Evolutionary conservation across 192 early-diverging fungal species (phyloP), one percentile per base, ranked within the genome.

Genomic region (Podila clonocystis): DNA sequence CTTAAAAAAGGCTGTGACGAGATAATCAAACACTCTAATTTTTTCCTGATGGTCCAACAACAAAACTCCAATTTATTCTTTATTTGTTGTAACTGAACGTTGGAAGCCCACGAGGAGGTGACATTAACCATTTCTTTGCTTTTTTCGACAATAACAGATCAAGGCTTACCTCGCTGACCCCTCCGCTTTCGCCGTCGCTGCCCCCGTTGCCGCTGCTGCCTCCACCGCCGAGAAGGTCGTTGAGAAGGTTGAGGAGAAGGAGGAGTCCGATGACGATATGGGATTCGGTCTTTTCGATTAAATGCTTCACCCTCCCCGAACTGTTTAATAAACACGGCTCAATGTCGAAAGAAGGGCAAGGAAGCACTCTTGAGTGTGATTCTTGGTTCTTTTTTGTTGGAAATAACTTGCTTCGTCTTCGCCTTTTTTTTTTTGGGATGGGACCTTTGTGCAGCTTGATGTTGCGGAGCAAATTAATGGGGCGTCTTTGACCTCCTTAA

Each of bases 161-260:
- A 97, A 97, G 92, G 95, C 94, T 83, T 94, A 93, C 87, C 89
- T 99, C 75, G 95, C 91, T 74, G 93, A 99, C 89, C 96, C 96
- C 75, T 87, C 89, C 76, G 93, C 93, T 67, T 91, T 96, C 84
- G 95, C 96, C 66, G 91, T 90, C 48, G 94, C 93, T 71, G 95
- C 95, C 57, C 80, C 52, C 52, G 94, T 91, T 63, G 88, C 92
- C 62, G 86, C 92, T 52, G 85, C 91, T 65, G 74, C 89, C 63
- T 24, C 89, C 66, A 89, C 84, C 62, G 65, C 86, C 61, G 82
- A 86, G 50, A 88, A 90, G 58, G 86, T 87, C 31, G 87, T 84
- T 31, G 87, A 84, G 67, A 91, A 85, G 69, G 82, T 88, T 50
- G 92, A 91, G 73, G 90, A 93, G 71, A 91, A 93, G 85, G 92